phyloP scores from a whole-genome alignment of 805 yeast genomes.

The Wickerhamomyces tratensis region DNA sequence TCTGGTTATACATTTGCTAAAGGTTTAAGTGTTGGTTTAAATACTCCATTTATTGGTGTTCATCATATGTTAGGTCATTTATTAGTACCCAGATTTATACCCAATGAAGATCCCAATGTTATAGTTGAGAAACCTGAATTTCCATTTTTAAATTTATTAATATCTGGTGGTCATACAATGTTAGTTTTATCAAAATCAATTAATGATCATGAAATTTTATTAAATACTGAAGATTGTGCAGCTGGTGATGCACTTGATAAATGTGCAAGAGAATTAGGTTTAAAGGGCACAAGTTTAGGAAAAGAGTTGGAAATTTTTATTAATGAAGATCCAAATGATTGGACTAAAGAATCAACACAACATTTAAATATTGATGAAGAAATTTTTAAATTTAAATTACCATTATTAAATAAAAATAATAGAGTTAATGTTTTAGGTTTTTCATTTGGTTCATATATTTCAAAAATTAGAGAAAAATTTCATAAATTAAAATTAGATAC shows the following conservation, averaged over 20 bases:
- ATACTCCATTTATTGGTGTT: slow-evolving; percentile 74
- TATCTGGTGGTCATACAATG: slow-evolving; percentile 94
- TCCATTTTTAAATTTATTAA: slow-evolving; percentile 71
- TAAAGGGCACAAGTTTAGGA: slow-evolving; percentile 65
- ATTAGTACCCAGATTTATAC: slow-evolving; percentile 44
- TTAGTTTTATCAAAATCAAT: slow-evolving; percentile 58
- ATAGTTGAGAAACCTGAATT: slow-evolving; percentile 36
- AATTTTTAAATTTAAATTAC: slow-evolving; percentile 33
- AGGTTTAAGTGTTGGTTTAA: slow-evolving; percentile 75
- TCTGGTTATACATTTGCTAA: slow-evolving; percentile 80
- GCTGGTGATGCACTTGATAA: slow-evolving; percentile 92
- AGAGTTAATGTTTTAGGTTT: slow-evolving; percentile 40
- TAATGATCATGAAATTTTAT: slow-evolving; percentile 58
- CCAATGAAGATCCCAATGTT: slow-evolving; percentile 8
- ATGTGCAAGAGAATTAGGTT: slow-evolving; percentile 78
- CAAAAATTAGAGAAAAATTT: slow-evolving; percentile 31
- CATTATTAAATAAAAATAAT: slow-evolving; percentile 39
- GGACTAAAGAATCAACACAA: slow-evolving; percentile 9
- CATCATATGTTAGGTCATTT: slow-evolving; percentile 97
- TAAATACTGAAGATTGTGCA: slow-evolving; percentile 79
- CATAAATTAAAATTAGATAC: slow-evolving; percentile 10
- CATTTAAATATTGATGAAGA: not conserved
- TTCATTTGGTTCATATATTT: slow-evolving; percentile 72
- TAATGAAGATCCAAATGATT: slow-evolving; percentile 20
- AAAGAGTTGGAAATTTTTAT: slow-evolving; percentile 63